Conservation (phyloP, 352 stramenopile genomes). For the Phytophthora pini region DNA sequence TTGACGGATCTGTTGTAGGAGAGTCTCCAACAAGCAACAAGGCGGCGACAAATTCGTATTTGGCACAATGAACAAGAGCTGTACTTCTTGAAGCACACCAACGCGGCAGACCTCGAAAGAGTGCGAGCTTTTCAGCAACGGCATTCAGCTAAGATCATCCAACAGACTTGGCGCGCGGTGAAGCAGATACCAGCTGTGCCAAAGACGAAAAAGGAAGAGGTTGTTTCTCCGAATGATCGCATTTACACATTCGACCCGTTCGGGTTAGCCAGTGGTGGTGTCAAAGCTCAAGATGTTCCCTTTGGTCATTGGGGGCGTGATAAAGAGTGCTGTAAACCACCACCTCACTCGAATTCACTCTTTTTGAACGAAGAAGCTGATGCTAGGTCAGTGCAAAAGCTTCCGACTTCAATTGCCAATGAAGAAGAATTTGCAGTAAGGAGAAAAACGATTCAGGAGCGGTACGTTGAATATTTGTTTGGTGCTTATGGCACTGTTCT, state of each 20-base stretch:
- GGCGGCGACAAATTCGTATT: constrained; percentile 56
- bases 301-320: constrained; percentile 17
- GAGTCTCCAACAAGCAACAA: constrained; percentile 48
- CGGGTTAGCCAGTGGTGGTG: constrained; percentile 4
- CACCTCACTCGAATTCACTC: constrained; percentile 5
- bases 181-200: background rate
- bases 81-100: constrained; percentile 70
- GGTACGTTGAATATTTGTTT: constrained; percentile 26
- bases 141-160: constrained; percentile 47
- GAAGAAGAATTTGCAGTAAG: constrained; percentile 32
- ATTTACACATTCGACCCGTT: constrained; percentile 52
- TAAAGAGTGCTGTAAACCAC: background rate
- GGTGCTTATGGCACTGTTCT: background rate
- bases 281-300: background rate
- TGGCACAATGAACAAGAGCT: constrained; percentile 72
- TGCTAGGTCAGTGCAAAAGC: background rate
- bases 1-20: constrained; percentile 36
- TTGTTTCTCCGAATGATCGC: constrained; percentile 21
- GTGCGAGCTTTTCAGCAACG: constrained; percentile 56
- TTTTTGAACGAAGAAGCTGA: constrained; percentile 12
- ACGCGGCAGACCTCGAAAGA: constrained; percentile 47
- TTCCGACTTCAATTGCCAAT: constrained; percentile 10
- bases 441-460: constrained; percentile 36
- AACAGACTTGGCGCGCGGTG: constrained; percentile 48
- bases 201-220: background rate